Evolutionary conservation across 2,329 filamentous ascomycete species (phyloP), one percentile per base, ranked within the genome.

Genomic region (Alternaria triticina): DNA sequence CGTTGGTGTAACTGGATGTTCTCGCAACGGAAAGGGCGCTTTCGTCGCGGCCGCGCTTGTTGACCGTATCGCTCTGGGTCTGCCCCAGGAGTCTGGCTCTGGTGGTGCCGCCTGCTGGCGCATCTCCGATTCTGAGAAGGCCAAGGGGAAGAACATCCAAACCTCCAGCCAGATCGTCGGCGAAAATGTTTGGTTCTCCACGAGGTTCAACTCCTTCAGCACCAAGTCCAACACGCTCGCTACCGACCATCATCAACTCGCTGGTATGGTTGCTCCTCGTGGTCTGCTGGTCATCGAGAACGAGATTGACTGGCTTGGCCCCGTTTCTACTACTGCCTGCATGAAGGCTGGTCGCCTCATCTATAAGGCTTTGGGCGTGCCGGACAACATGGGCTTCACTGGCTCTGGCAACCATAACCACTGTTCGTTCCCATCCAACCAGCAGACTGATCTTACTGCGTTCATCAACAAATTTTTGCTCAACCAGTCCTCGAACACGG

Each of bases 181-280:
- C 33, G 88, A 89, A 80, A 89, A 89, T 70, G 86, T 88, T 20
- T 90, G 88, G 88, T 89, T 89, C 82, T 86, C 85, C 57, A 80
- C 80, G 30, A 79, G 80, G 52, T 86, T 90, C 74, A 83, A 89
- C 76, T 62, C 76, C 6, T 87, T 86, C 77, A 82, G 82, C 54
- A 81, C 79, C 64, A 79, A 81, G 65, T 82, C 84, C 20, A 80
- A 71, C 55, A 76, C 71, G 0, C 79, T 88, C 40, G 86, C 87
- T 58, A 83, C 84, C 67, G 87, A 88, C 74, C 87, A 89, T 77
- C 87, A 89, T 77, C 78, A 86, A 74, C 81, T 88, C 17, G 86
- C 86, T 11, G 86, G 83, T 27, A 79, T 89, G 64, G 81, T 87
- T 43, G 86, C 86, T 3, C 87, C 86, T 28, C 82, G 86, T 40